phyloP scores from a whole-genome alignment of 352 stramenopile species.

The Globisporangium paroecandrum region DNA sequence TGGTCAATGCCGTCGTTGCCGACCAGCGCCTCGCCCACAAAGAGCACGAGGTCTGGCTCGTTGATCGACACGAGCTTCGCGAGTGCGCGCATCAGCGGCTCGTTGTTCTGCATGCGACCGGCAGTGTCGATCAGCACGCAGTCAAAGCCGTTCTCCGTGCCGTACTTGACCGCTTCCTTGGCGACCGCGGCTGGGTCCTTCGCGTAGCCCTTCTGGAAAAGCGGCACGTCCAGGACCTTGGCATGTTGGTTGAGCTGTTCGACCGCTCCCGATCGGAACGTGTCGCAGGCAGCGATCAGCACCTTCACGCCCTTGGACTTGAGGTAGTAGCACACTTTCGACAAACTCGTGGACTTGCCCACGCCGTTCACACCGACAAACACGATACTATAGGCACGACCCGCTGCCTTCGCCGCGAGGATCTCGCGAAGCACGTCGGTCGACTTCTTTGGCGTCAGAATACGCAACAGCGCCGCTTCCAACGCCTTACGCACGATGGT shows the following conservation, averaged over 20 bases:
- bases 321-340: constrained; percentile 99
- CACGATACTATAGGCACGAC: constrained; percentile 96
- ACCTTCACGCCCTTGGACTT: constrained; percentile 96
- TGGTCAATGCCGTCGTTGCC: constrained; percentile 99
- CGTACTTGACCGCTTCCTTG: constrained; percentile 94
- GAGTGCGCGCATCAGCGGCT: constrained; percentile 97
- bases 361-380: constrained; percentile 99
- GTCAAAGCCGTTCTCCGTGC: constrained; percentile 92
- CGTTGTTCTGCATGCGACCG: constrained; percentile 99
- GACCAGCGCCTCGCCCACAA: constrained; percentile 98
- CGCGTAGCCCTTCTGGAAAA: constrained; percentile 96
- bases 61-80: constrained; percentile 97
- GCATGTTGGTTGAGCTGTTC: constrained; percentile 98
- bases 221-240: constrained; percentile 93
- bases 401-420: constrained; percentile 77
- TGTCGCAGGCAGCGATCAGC: constrained; percentile 97
- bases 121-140: constrained; percentile 99
- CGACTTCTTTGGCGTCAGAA: constrained; percentile 94
- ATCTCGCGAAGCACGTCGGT: constrained; percentile 96
- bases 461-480: constrained; percentile 91
- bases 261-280: constrained; percentile 97
- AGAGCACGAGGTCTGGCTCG: constrained; percentile 96
- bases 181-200: constrained; percentile 96
- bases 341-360: constrained; percentile 98
- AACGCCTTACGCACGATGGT: constrained; percentile 95